Conservation (phyloP, 805 yeast species). For the Ogataea philodendri region DNA sequence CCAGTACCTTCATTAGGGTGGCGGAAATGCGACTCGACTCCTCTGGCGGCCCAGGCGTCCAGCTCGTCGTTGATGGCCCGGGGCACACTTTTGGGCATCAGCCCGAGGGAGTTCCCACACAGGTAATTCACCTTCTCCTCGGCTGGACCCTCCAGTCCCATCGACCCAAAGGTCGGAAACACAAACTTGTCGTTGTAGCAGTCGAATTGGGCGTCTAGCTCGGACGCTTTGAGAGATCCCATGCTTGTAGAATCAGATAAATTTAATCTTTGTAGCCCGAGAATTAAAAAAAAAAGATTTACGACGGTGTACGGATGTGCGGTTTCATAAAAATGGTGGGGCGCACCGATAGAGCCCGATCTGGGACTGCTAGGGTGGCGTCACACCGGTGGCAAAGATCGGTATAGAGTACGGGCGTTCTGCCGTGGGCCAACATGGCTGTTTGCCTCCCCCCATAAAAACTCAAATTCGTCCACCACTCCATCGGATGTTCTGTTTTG, state of each 20-base stretch:
- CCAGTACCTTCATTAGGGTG: constrained; percentile 51
- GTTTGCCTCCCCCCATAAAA: too few relatives aligned
- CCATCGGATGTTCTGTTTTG: too few relatives aligned
- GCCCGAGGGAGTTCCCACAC: constrained; percentile 93
- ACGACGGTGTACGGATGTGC: too few relatives aligned
- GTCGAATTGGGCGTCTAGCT: constrained; percentile 41
- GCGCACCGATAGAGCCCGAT: too few relatives aligned
- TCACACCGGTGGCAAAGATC: too few relatives aligned
- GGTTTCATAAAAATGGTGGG: too few relatives aligned
- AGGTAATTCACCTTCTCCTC: constrained; percentile 51
- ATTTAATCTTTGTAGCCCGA: too few relatives aligned
- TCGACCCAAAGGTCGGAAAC: constrained; percentile 63
- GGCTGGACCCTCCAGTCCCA: constrained; percentile 44
- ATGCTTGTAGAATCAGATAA: background rate
- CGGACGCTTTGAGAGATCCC: constrained; percentile 22
- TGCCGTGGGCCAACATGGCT: too few relatives aligned
- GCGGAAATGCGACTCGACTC: constrained; percentile 80
- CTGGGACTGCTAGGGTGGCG: too few relatives aligned
- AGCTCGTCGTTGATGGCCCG: constrained; percentile 62
- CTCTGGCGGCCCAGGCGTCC: constrained; percentile 78
- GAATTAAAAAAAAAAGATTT: too few relatives aligned
- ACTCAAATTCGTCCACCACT: too few relatives aligned
- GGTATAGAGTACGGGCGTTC: too few relatives aligned
- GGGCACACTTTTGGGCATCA: constrained; percentile 71
- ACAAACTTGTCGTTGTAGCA: constrained; percentile 47